phyloP scores from a whole-genome alignment of 139 green algal genomes.

The Tetradesmus lagerheimii region DNA sequence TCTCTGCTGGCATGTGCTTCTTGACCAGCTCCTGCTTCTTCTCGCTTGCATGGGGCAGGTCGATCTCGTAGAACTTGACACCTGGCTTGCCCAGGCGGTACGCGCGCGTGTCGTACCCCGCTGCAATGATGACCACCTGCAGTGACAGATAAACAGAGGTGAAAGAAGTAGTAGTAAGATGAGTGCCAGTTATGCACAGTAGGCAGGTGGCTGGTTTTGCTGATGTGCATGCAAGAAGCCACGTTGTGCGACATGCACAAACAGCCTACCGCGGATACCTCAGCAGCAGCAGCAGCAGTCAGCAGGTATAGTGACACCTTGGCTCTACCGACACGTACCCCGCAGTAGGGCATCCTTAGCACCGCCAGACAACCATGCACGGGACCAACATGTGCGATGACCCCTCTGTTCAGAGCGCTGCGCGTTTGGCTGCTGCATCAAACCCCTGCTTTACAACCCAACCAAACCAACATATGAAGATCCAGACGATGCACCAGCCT shows the following conservation, averaged over 20 bases:
- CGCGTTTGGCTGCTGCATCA: not conserved
- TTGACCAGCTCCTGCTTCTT: slow-evolving; percentile 71
- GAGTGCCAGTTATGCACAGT: too few species aligned
- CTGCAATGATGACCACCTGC: slow-evolving; percentile 78
- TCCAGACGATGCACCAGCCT: slow-evolving; percentile 51
- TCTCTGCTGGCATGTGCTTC: slow-evolving; percentile 50
- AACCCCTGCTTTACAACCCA: not conserved
- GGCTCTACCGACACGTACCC: too few species aligned
- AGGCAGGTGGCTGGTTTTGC: too few species aligned
- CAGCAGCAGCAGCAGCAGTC: not conserved
- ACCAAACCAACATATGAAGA: too few species aligned
- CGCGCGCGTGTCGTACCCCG: slow-evolving; percentile 80
- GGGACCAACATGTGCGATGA: too few species aligned
- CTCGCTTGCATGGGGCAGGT: slow-evolving; percentile 71
- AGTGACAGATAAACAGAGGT: not conserved
- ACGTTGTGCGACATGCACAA: too few species aligned
- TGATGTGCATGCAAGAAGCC: too few species aligned
- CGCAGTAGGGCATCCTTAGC: too few species aligned
- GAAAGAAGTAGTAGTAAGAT: not conserved
- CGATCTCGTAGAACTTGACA: slow-evolving; percentile 71
- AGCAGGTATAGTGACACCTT: too few species aligned
- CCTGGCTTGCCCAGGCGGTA: slow-evolving; percentile 66
- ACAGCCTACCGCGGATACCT: not conserved
- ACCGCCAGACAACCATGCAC: too few species aligned
- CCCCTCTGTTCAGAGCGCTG: too few species aligned